Evolutionary conservation across 179 eudicot genomes (phyloP), one percentile per base, ranked within the genome.

Genomic region (Vitellaria paradoxa): DNA sequence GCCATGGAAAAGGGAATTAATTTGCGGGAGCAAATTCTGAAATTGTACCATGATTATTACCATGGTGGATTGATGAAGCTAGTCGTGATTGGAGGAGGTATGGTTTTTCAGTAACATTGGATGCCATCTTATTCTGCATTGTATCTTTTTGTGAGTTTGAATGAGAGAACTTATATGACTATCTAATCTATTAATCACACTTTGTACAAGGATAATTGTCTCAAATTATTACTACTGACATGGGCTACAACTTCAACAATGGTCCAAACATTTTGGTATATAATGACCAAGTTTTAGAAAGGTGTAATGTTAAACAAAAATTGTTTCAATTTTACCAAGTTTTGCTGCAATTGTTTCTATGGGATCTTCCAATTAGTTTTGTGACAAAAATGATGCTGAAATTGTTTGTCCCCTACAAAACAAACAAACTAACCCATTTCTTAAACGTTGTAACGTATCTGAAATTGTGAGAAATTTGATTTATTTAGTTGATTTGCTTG

Each of bases 81-180:
- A 77, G 98, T 90, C 37, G 85, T 95, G 84, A 88, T 95, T 64
- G 99, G 99, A 68, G 99, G 97, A 85, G 99, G 99, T 93, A 82
- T 80, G 76, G 42, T 69, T 59, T 65, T n/a, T 85, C 21, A 55
- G 56, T 47, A 56, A 68, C 71, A 62, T 45, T 71, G 75, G 56
- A 40, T 74, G 55, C 46, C 73, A 60, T 45, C 37, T 50, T 40
- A 14, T 57, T 45, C 23, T 42, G 17, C 0, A 69, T 46, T 67
- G 21, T 62, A 47, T 45, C 60, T 40, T 18, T 70, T 23, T 20
- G 59, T 9, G 17, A 50, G 42, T 63, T 73, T 59, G 46, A 49
- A 37, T 59, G 14, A 73, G 63, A 3, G n/a, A 10, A 30, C 37
- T 30, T 30, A 14, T 70, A 13, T 40, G 9, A 66, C 20, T 26